Percentiles rank a stretch among this genome's conserved stretches.
Evolutionary conservation across 2,329 filamentous ascomycete species (phyloP).

Genomic region (Paraphoma chrysanthemicola): DNA sequence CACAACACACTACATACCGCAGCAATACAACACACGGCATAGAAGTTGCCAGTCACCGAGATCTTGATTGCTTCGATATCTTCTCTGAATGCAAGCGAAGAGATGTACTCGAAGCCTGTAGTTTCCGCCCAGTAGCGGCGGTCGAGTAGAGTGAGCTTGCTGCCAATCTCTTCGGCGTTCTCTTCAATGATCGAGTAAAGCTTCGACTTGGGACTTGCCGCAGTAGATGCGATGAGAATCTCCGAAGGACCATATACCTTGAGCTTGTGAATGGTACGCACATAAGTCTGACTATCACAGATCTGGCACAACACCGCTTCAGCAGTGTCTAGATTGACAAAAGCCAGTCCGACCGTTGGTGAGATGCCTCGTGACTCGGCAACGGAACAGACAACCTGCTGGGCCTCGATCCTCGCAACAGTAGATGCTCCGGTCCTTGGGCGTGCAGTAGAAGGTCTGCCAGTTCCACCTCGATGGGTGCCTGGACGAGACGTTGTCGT

Average conservation of each 20-base stretch:
- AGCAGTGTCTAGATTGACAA: conserved; percentile 84
- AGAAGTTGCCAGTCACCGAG: conserved; percentile 82
- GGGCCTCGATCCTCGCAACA: conserved; percentile 62
- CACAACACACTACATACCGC: conserved; percentile 71
- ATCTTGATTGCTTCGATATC: conserved; percentile 84
- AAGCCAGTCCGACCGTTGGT: conserved; percentile 83
- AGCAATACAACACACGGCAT: conserved; percentile 82
- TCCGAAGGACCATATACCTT: conserved; percentile 79
- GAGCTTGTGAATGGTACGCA: conserved; percentile 86
- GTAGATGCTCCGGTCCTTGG: conserved; percentile 65
- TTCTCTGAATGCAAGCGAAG: conserved; percentile 78
- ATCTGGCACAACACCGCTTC: conserved; percentile 90
- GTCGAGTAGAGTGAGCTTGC: conserved; percentile 68
- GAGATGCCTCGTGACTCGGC: conserved; percentile 87
- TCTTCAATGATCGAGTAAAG: conserved; percentile 77
- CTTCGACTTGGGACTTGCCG: conserved; percentile 74
- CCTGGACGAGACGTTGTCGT: conserved; percentile 46
- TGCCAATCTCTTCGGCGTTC: conserved; percentile 67
- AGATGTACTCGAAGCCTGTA: conserved; percentile 77
- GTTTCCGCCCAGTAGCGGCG: conserved; percentile 85
- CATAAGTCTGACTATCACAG: conserved; percentile 90
- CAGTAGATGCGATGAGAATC: conserved; percentile 77
- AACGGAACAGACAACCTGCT: conserved; percentile 86
- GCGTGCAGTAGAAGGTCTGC: conserved; percentile 53
- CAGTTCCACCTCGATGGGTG: conserved; percentile 37